Conservation (phyloP, 2,329 filamentous ascomycete genomes). For the Pseudogymnoascus pannorum region DNA sequence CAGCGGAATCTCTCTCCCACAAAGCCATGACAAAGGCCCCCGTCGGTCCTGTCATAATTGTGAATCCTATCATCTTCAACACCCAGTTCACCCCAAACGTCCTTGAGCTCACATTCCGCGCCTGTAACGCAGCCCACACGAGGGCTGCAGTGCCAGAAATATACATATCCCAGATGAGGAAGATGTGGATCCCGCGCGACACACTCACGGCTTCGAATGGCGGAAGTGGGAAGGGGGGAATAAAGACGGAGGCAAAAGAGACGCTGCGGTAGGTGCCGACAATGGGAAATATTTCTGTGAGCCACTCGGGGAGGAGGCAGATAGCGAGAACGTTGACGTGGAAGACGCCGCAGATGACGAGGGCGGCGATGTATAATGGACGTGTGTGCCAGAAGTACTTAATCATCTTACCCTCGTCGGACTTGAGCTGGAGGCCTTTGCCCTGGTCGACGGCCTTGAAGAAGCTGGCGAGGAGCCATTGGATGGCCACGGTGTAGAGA, state of each 20-base stretch:
- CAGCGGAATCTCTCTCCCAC: conserved; percentile 4
- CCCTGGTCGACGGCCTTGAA: conserved; percentile 1
- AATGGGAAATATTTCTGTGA: background rate
- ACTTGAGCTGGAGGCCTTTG: background rate
- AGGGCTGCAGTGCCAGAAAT: background rate
- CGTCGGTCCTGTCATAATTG: background rate
- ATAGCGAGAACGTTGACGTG: background rate
- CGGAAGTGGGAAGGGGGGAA: background rate
- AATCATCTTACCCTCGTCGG: background rate
- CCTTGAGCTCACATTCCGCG: conserved; percentile 2
- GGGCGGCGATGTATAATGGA: background rate
- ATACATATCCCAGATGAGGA: background rate
- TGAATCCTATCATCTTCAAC: background rate
- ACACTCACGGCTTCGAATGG: background rate
- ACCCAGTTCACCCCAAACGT: background rate
- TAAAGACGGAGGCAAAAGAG: background rate
- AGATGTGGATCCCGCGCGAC: background rate
- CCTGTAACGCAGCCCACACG: background rate
- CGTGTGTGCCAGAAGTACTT: background rate
- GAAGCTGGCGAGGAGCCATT: background rate
- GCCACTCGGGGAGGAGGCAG: background rate
- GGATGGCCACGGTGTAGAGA: background rate
- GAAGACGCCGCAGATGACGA: background rate
- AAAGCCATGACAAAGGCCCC: conserved; percentile 2
- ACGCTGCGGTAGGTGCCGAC: background rate